Conservation (phyloP, 2,329 filamentous ascomycete genomes). For the Trichoderma gracile region DNA sequence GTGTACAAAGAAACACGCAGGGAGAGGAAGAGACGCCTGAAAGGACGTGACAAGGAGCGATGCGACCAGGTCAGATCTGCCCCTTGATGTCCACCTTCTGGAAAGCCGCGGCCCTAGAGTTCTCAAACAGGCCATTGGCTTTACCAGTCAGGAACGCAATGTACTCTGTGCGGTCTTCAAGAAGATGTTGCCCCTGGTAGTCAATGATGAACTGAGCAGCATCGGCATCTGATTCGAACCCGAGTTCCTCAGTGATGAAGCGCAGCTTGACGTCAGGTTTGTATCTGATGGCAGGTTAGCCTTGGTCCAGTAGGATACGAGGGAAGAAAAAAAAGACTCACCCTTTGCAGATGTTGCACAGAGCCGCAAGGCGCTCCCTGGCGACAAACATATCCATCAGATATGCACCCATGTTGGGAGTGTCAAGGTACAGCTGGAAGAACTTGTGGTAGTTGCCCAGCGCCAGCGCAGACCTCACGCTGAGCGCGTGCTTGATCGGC, state of each 20-base stretch:
- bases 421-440: slow-evolving; percentile 92
- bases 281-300: slow-evolving; percentile 68
- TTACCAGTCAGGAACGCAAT: slow-evolving; percentile 75
- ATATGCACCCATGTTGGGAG: slow-evolving; percentile 95
- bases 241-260: slow-evolving; percentile 93
- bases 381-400: slow-evolving; percentile 99
- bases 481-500: slow-evolving; percentile 85
- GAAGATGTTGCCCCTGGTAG: slow-evolving; percentile 70
- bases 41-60: slow-evolving; percentile 22
- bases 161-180: slow-evolving; percentile 74
- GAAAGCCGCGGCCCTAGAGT: slow-evolving; percentile 72
- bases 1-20: background rate
- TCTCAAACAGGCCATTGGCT: slow-evolving; percentile 72
- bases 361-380: slow-evolving; percentile 84
- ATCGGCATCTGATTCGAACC: slow-evolving; percentile 89
- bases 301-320: slow-evolving; percentile 4
- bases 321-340: slow-evolving; percentile 53
- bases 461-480: slow-evolving; percentile 87
- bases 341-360: slow-evolving; percentile 94
- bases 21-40: background rate
- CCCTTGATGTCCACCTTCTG: slow-evolving; percentile 94
- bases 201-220: slow-evolving; percentile 89
- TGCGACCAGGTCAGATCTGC: slow-evolving; percentile 67
- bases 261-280: slow-evolving; percentile 86
- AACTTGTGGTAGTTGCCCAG: slow-evolving; percentile 97